phyloP scores from a whole-genome alignment of 2,329 filamentous ascomycete species.

The Fusarium oligoseptatum region DNA sequence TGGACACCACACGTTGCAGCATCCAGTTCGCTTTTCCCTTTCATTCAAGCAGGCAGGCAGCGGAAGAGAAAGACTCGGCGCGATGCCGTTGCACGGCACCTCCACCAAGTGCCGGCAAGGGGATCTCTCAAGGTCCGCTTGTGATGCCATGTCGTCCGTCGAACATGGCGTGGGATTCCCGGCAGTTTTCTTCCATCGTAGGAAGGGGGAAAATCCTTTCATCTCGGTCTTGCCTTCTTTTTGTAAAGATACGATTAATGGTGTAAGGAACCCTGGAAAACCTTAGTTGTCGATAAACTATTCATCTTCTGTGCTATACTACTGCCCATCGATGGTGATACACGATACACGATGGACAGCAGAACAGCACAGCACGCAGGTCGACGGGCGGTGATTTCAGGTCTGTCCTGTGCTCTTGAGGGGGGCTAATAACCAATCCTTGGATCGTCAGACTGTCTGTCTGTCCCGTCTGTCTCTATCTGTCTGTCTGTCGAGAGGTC shows the following conservation, averaged over 20 bases:
- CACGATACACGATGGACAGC: background rate
- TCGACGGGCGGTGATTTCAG: slow-evolving; percentile 6
- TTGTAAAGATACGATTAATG: background rate
- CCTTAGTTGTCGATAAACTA: background rate
- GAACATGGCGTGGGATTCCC: background rate
- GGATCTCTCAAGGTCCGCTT: slow-evolving; percentile 4
- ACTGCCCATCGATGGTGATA: background rate
- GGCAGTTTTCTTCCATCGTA: background rate
- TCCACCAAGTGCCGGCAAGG: slow-evolving; percentile 27
- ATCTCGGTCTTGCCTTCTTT: slow-evolving; percentile 13
- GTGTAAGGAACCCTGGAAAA: background rate
- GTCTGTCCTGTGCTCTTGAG: background rate
- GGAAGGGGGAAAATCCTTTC: slow-evolving; percentile 5
- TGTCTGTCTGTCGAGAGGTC: background rate
- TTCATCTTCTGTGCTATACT: background rate
- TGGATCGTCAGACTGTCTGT: background rate
- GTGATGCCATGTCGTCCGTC: background rate
- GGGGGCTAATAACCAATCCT: background rate
- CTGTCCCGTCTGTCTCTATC: background rate
- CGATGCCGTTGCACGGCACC: slow-evolving; percentile 22
- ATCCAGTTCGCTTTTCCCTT: slow-evolving; percentile 15
- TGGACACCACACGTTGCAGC: slow-evolving; percentile 4
- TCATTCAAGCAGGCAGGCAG: background rate
- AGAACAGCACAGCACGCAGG: background rate
- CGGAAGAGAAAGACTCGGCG: slow-evolving; percentile 26